Evolutionary conservation across 352 stramenopile species (phyloP), one percentile per base, ranked within the genome.

Genomic region (Elongisporangium senticosum): DNA sequence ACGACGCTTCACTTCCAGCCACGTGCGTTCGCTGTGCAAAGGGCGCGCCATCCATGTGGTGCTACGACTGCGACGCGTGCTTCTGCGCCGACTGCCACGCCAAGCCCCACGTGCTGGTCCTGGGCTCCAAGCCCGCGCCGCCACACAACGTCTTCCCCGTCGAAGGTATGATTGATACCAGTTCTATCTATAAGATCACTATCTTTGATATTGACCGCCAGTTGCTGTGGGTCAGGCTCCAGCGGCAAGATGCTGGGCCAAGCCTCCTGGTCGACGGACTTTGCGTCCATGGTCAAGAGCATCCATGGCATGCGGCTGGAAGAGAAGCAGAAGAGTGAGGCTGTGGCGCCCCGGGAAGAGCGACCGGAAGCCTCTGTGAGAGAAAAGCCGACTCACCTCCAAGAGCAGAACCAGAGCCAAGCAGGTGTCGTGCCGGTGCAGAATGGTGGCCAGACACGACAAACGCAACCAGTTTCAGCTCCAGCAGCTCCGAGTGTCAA

Each of bases 21-120:
- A 67, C 68, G 56, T 89, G 79, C 56, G 65, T 51, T 33, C 62
- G 73, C 11, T 89, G 79, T 60, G 67, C 62, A 7, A 59, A 56
- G 39, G 59, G 64, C 20, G 60, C 65, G 20, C 75, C 68, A 1
- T 69, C 65, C 10, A 79, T 90, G 62, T 88, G 77, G 80, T 90
- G 80, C 49, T 76, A 59, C 23, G 80, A 88, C 26, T 90, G 80
- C 48, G 77, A 90, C 43, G 60, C 62, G 33, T 85, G 85, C 51
- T 90, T 86, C 53, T 90, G 80, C 53, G 68, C 62, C 8, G 49
- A n/a, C 1, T 90, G 80, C 61, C 63, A 79, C 49, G 61, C 65
- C 17, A 83, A 83, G 60, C 72, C 77, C 20, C 80, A 90, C 43
- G 70, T 86, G 53, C 59, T 87, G 20, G 71, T 74, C 55, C 63